Conservation (phyloP, 2,329 filamentous ascomycete species). For the Verticillium dahliae region DNA sequence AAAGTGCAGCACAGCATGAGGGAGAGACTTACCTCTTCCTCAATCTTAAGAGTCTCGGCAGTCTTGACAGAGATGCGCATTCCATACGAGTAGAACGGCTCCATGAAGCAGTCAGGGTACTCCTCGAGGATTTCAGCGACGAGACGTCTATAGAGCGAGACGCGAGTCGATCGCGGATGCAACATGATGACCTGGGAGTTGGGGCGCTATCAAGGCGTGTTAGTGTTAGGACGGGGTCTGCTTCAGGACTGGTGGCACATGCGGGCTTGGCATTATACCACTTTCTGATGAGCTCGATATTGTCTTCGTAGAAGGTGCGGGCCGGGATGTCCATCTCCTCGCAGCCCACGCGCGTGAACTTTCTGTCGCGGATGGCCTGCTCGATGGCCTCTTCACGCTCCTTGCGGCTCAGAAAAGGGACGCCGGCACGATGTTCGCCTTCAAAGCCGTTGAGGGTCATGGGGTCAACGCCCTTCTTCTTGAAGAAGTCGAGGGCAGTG, state of each 20-base stretch:
- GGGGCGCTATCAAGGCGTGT: background rate
- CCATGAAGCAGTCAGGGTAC: background rate
- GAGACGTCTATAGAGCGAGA: background rate
- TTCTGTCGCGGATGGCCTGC: background rate
- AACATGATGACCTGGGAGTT: background rate
- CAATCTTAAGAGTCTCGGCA: background rate
- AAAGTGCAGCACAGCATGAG: background rate
- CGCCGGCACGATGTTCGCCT: slow-evolving; percentile 17
- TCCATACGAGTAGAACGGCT: background rate
- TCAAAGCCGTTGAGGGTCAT: slow-evolving; percentile 9
- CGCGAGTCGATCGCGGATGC: background rate
- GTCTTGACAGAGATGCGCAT: background rate
- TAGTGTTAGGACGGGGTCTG: background rate
- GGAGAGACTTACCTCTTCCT: background rate
- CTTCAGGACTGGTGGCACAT: background rate
- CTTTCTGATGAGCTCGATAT: background rate
- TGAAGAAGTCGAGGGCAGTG: slow-evolving; percentile 21
- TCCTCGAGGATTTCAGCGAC: background rate
- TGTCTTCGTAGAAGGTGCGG: background rate
- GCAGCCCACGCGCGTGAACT: background rate
- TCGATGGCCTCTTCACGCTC: background rate
- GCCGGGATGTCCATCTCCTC: background rate
- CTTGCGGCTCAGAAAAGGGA: slow-evolving; percentile 22
- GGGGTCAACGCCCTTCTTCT: slow-evolving; percentile 14
- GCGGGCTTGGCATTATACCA: background rate